phyloP scores from a whole-genome alignment of 2,329 filamentous ascomycete genomes.

The Dactylellina leptospora region DNA sequence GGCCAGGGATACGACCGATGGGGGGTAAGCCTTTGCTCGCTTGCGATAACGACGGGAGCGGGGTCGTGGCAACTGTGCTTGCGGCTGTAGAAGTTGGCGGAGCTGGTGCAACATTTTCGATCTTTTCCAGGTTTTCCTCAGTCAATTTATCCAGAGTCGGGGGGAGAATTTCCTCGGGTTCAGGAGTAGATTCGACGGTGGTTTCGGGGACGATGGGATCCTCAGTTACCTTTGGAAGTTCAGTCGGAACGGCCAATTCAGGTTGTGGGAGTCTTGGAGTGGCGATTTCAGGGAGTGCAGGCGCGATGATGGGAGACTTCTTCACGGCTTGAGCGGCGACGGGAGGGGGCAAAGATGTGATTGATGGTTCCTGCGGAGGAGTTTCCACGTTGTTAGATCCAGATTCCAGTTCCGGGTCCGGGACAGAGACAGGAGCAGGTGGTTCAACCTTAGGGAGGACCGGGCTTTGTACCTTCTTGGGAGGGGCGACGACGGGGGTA shows the following conservation, averaged over 20 bases:
- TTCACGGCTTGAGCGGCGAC: slow-evolving; percentile 64
- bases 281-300: slow-evolving; percentile 59
- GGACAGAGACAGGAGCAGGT: slow-evolving; percentile 55
- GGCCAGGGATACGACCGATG: slow-evolving; percentile 59
- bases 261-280: slow-evolving; percentile 57
- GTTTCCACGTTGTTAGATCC: slow-evolving; percentile 61
- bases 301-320: slow-evolving; percentile 61
- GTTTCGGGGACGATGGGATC: slow-evolving; percentile 54
- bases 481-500: slow-evolving; percentile 54
- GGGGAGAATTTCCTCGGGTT: slow-evolving; percentile 63
- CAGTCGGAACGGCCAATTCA: slow-evolving; percentile 59
- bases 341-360: slow-evolving; percentile 60
- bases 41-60: slow-evolving; percentile 71
- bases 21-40: slow-evolving; percentile 76
- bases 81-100: slow-evolving; percentile 82
- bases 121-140: slow-evolving; percentile 88
- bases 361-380: slow-evolving; percentile 62
- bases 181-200: slow-evolving; percentile 56
- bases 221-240: slow-evolving; percentile 54
- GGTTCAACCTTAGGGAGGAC: slow-evolving; percentile 54
- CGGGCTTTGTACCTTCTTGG: slow-evolving; percentile 59
- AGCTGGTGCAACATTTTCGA: slow-evolving; percentile 81
- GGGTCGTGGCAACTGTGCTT: slow-evolving; percentile 87
- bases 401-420: slow-evolving; percentile 58
- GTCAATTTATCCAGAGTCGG: slow-evolving; percentile 71